Percentiles rank a stretch among this genome's conserved stretches.
Evolutionary conservation across 2,329 filamentous ascomycete species (phyloP).

Genomic region (Parascedosporium putredinis): DNA sequence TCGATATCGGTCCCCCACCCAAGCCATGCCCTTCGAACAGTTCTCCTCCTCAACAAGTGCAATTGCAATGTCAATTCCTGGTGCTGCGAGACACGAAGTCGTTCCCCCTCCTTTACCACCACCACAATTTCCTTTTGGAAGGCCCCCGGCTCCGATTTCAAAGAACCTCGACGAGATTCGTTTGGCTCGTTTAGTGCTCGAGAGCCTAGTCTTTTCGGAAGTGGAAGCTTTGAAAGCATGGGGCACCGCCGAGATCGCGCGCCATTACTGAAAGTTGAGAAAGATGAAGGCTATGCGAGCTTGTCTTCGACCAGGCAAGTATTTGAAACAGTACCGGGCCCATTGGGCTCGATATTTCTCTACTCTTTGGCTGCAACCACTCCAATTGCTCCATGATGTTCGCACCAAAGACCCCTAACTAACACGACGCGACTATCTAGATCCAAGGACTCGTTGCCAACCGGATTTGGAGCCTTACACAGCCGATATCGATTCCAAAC

Average conservation of each 20-base stretch:
- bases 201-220: constrained; percentile 8
- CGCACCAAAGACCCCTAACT: no score
- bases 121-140: constrained; percentile 8
- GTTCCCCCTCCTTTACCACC: constrained; percentile 12
- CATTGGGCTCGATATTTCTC: no score
- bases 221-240: constrained; percentile 31
- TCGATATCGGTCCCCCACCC: constrained; percentile 1
- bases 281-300: constrained; percentile 34
- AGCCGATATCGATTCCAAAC: constrained; percentile 37
- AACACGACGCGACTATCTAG: constrained; percentile 16
- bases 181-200: constrained; percentile 9
- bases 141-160: constrained; percentile 9
- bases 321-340: no score
- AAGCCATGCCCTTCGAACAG: constrained; percentile 5
- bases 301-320: constrained; percentile 28
- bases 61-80: constrained; percentile 12
- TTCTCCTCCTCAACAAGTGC: constrained; percentile 7
- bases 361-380: no score
- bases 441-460: constrained; percentile 29
- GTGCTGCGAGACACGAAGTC: constrained; percentile 6
- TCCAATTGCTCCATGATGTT: no score
- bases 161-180: constrained; percentile 7
- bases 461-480: constrained; percentile 39
- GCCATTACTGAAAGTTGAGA: constrained; percentile 16
- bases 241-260: constrained; percentile 21